These are phyloP conservation scores for Pseudopithomyces maydicus DNA, from an alignment of 2,329 filamentous ascomycete genomes.

Conservation along the genomic window DNA sequence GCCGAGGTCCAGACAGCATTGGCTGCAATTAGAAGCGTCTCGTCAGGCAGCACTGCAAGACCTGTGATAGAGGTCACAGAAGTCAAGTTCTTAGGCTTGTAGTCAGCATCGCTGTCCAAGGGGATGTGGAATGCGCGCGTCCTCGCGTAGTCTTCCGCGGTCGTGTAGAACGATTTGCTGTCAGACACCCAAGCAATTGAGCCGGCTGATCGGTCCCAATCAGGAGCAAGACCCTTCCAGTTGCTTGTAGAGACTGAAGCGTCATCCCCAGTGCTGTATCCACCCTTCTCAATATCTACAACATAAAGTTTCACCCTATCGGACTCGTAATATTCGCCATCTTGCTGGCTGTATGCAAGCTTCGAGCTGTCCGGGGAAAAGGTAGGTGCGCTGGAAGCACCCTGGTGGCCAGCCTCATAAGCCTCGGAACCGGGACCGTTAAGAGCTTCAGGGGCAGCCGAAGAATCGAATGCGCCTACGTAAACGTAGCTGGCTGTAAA, in stretches of 20 bases:
- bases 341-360: constrained; percentile 77
- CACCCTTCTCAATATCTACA: constrained; percentile 26
- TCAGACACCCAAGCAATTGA: constrained; percentile 39
- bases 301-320: constrained; percentile 66
- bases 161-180: constrained; percentile 36
- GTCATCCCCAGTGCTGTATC: constrained; percentile 16
- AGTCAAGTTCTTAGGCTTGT: constrained; percentile 46
- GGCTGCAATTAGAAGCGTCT: constrained; percentile 53
- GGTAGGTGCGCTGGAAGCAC: constrained; percentile 69
- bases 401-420: constrained; percentile 55
- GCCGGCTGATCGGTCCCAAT: constrained; percentile 37
- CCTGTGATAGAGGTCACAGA: constrained; percentile 45
- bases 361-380: constrained; percentile 76
- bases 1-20: constrained; percentile 38
- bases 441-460: constrained; percentile 44
- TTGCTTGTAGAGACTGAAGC: constrained; percentile 30
- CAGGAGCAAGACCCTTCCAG: constrained; percentile 34
- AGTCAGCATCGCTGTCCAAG: constrained; percentile 60
- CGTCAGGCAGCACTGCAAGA: constrained; percentile 64
- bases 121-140: constrained; percentile 65
- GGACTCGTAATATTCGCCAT: constrained; percentile 73
- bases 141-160: constrained; percentile 41
- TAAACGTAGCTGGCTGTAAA: constrained; percentile 85
- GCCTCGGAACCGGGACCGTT: constrained; percentile 38
- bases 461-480: constrained; percentile 69